phyloP scores from a whole-genome alignment of 257 asterid species.

The Solanum medicagineum region DNA sequence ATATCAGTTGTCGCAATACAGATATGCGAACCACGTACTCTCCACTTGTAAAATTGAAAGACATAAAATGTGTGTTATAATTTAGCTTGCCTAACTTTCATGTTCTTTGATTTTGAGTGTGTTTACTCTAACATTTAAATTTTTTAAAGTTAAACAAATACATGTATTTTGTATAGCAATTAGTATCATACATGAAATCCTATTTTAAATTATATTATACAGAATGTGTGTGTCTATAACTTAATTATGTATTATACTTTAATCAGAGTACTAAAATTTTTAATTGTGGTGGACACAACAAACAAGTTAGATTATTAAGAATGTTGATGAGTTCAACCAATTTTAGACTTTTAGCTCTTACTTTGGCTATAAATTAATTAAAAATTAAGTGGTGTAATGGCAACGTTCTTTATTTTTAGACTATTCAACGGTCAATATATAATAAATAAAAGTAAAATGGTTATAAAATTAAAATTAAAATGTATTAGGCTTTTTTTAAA shows the following conservation, averaged over 20 bases:
- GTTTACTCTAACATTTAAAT: no score
- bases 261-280: not conserved
- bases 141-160: no score
- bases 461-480: not conserved
- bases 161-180: no score
- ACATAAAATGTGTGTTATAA: not conserved
- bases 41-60: not conserved
- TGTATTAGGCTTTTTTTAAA: not conserved
- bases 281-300: not conserved
- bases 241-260: not conserved
- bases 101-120: no score
- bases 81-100: not conserved
- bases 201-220: not conserved
- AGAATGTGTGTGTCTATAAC: not conserved
- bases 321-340: not conserved
- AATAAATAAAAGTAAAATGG: not conserved
- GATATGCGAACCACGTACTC: no score
- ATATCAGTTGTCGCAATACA: no score
- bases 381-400: not conserved
- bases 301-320: not conserved
- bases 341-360: not conserved
- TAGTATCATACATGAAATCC: fast-evolving
- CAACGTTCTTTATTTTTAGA: not conserved
- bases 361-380: not conserved
- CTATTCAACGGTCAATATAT: not conserved